Evolutionary conservation across 2,329 filamentous ascomycete genomes (phyloP).

Genomic region (Pestalotiopsis sp.): DNA sequence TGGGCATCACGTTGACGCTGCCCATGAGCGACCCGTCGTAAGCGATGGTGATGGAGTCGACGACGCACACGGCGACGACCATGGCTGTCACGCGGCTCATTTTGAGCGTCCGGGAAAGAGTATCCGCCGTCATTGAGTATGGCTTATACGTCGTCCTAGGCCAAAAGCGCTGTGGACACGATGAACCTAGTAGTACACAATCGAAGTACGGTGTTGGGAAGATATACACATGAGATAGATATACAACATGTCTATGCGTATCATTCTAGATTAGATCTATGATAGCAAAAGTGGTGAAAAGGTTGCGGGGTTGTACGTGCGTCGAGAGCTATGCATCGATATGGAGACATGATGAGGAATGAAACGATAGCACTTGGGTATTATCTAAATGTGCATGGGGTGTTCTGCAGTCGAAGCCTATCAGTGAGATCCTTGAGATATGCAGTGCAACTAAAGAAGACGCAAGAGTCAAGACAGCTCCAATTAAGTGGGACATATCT

Average conservation of each 20-base stretch:
- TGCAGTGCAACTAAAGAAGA: neutral
- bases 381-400: neutral
- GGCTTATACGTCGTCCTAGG: neutral
- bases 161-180: neutral
- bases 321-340: neutral
- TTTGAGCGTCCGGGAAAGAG: neutral
- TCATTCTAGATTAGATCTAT: neutral
- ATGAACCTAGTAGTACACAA: too few species aligned
- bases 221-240: too few species aligned
- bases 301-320: neutral
- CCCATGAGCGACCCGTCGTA: conserved; percentile 15
- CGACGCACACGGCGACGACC: conserved; percentile 3
- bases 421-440: neutral
- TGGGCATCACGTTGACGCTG: conserved; percentile 36
- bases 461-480: neutral
- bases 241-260: too few species aligned
- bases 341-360: neutral
- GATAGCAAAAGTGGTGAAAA: neutral
- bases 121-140: neutral
- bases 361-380: neutral
- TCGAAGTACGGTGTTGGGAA: too few species aligned
- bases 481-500: neutral
- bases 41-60: conserved; percentile 8
- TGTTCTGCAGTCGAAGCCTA: neutral
- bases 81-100: conserved; percentile 7